Conservation (phyloP, 495 filamentous ascomycete genomes). For the Penicillium macrosclerotiorum region DNA sequence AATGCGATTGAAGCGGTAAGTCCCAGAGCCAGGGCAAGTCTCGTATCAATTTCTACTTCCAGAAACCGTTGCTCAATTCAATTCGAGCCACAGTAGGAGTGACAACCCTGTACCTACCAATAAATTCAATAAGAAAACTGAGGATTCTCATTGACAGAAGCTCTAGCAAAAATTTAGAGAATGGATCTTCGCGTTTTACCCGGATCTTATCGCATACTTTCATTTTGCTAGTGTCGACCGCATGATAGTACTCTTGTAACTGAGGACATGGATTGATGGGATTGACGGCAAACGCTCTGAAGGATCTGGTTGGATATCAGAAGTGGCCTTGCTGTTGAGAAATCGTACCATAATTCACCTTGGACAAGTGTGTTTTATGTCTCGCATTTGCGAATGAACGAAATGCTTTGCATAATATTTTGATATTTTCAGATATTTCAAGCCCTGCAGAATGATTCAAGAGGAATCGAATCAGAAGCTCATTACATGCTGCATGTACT, state of each 20-base stretch:
- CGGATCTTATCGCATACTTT: background rate
- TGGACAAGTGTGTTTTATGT: too few relatives aligned
- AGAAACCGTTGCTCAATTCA: background rate
- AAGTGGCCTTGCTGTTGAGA: background rate
- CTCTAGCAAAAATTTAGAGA: background rate
- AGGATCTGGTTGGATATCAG: background rate
- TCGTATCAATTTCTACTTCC: background rate
- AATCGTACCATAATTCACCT: background rate
- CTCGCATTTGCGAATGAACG: background rate
- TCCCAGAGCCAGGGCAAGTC: slow-evolving; percentile 5
- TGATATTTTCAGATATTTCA: too few relatives aligned
- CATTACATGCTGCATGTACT: too few relatives aligned
- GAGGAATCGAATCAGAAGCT: too few relatives aligned
- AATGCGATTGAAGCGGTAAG: background rate
- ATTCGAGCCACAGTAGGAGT: background rate
- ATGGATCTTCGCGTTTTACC: background rate
- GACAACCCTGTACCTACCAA: background rate
- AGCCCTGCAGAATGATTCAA: too few relatives aligned
- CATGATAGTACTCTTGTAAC: background rate
- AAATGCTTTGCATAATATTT: background rate
- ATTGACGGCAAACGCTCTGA: background rate
- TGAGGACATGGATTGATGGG: background rate
- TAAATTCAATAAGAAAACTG: background rate
- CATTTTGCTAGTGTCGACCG: too few relatives aligned
- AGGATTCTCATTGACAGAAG: background rate